phyloP scores from a whole-genome alignment of 78 protist species.

The Dictyostelium firmibasis region DNA sequence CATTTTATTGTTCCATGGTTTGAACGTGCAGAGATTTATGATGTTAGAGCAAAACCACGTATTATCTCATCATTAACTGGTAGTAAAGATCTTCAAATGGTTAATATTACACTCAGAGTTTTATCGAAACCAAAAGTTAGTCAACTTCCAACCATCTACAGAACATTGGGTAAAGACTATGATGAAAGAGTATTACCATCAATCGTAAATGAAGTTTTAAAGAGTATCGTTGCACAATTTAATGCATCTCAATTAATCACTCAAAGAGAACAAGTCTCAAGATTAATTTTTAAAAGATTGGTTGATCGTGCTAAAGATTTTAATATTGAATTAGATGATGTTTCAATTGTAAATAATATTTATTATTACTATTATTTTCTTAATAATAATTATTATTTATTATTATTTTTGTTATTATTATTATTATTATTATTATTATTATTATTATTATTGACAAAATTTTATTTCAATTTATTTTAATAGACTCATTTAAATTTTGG shows the following conservation, averaged over 20 bases:
- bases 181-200: constrained; percentile 95
- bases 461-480: neutral
- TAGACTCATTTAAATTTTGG: constrained; percentile 92
- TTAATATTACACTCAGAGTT: constrained; percentile 93
- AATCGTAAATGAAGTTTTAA: constrained; percentile 96
- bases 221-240: constrained; percentile 95
- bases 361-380: neutral
- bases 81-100: constrained; percentile 95
- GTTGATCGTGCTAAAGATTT: constrained; percentile 92
- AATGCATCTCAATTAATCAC: constrained; percentile 97
- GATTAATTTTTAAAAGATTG: constrained; percentile 80
- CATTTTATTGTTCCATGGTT: constrained; percentile 91
- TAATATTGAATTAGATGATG: constrained; percentile 93
- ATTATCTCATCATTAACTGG: constrained; percentile 92
- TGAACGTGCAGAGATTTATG: constrained; percentile 91
- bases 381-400: neutral
- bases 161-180: constrained; percentile 92
- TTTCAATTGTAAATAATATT: constrained; percentile 86
- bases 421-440: neutral
- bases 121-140: constrained; percentile 86
- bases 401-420: neutral
- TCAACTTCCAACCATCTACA: constrained; percentile 74
- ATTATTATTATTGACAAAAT: neutral
- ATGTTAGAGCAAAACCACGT: constrained; percentile 89
- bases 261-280: constrained; percentile 91